Evolutionary conservation across 2,329 filamentous ascomycete genomes (phyloP).

Genomic region (Fusarium irregulare): DNA sequence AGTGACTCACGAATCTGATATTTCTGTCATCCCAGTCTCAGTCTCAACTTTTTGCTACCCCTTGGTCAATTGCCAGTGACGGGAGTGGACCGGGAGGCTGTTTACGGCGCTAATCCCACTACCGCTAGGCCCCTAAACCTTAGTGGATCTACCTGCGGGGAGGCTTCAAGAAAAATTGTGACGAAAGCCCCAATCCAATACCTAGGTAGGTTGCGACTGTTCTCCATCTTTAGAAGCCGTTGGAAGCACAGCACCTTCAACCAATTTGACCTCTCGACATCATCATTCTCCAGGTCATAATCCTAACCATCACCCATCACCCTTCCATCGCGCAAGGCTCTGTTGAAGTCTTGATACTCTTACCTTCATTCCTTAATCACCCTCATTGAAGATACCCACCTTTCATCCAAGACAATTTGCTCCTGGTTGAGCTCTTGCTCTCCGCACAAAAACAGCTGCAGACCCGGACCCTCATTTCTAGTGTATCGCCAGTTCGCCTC

Average conservation of each 20-base stretch:
- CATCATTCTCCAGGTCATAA: conserved; percentile 34
- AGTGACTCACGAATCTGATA: not conserved
- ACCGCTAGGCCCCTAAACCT: conserved; percentile 19
- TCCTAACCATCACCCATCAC: conserved; percentile 6
- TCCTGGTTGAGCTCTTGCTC: conserved; percentile 37
- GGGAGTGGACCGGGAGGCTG: conserved; percentile 10
- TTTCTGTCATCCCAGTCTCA: not conserved
- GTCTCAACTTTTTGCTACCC: not conserved
- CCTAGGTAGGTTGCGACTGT: conserved; percentile 37
- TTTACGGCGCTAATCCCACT: conserved; percentile 31
- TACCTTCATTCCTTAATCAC: conserved; percentile 22
- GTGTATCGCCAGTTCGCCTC: conserved; percentile 31
- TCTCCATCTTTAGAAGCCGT: conserved; percentile 42
- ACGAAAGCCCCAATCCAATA: conserved; percentile 46
- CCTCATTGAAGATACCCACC: conserved; percentile 15
- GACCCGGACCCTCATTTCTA: conserved; percentile 38
- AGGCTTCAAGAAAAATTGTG: conserved; percentile 49
- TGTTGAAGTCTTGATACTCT: conserved; percentile 2
- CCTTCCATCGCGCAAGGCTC: not conserved
- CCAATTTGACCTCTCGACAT: conserved; percentile 32
- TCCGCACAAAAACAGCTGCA: conserved; percentile 38
- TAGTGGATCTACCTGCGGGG: conserved; percentile 41
- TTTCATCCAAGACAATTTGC: conserved; percentile 18
- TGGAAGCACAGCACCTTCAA: conserved; percentile 34
- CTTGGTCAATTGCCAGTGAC: conserved; percentile 5